Evolutionary conservation across 768 basidiomycete species (phyloP).

Genomic region (Lactarius evosmus): DNA sequence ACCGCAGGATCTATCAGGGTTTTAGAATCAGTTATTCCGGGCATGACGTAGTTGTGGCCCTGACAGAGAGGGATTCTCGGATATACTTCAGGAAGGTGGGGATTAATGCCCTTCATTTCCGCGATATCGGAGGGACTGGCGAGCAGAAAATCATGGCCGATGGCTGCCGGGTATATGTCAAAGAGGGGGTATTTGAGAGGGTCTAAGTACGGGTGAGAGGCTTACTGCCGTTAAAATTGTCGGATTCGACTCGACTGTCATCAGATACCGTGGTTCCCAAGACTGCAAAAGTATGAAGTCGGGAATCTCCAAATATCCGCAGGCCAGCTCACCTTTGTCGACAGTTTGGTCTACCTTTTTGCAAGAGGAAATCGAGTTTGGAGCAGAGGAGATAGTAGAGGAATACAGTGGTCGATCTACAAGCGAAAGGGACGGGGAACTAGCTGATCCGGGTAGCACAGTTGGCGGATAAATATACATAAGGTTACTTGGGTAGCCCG

Average conservation of each 20-base stretch:
- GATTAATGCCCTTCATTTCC: neutral
- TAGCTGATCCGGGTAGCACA: neutral
- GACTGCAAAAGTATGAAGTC: neutral
- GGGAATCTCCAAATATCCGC: neutral
- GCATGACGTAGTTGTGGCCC: neutral
- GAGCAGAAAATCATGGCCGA: neutral
- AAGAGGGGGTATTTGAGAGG: slow-evolving; percentile 10
- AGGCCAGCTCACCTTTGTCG: neutral
- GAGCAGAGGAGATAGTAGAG: slow-evolving; percentile 1
- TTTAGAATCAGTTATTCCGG: slow-evolving; percentile 5
- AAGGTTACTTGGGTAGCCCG: slow-evolving; percentile 17
- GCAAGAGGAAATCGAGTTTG: neutral
- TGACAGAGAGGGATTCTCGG: slow-evolving; percentile 16
- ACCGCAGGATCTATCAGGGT: slow-evolving; percentile 12
- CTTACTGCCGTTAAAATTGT: slow-evolving; percentile 1
- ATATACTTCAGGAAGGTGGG: slow-evolving; percentile 10
- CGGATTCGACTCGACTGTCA: neutral
- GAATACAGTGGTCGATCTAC: slow-evolving; percentile 13
- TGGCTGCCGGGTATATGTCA: slow-evolving; percentile 11
- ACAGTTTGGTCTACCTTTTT: neutral
- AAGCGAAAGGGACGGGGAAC: neutral
- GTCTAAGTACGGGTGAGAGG: neutral
- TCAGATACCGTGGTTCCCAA: neutral
- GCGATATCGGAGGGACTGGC: neutral
- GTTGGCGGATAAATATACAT: slow-evolving; percentile 13